Percentiles rank a stretch among this genome's conserved stretches.
These are phyloP conservation scores for Eucalyptus tenuipes DNA, from an alignment of 345 rosid genomes.

Conservation along the genomic window DNA sequence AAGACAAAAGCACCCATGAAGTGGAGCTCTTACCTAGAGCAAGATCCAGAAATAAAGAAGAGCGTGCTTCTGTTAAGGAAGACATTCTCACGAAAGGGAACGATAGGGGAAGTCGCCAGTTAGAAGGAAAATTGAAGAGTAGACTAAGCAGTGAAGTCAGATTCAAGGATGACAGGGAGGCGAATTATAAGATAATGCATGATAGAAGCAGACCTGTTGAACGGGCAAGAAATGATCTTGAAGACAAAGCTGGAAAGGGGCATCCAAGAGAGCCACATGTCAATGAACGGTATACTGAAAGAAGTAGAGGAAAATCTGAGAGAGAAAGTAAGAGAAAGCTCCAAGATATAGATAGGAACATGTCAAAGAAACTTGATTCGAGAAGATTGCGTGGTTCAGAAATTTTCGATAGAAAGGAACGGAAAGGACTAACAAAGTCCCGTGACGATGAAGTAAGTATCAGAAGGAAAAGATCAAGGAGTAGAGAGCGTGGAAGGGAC, in stretches of 20 bases:
- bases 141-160: constrained; percentile 13
- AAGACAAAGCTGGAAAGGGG: constrained; percentile 27
- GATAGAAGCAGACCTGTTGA: constrained; percentile 19
- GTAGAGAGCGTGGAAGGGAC: constrained; percentile 41
- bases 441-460: constrained; percentile 24
- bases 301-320: constrained; percentile 27
- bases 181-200: constrained; percentile 3
- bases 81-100: background rate
- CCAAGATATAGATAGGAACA: constrained; percentile 20
- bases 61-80: constrained; percentile 5
- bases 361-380: constrained; percentile 28
- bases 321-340: constrained; percentile 36
- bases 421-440: constrained; percentile 40
- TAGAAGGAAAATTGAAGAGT: constrained; percentile 28
- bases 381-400: constrained; percentile 28
- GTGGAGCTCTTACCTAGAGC: background rate
- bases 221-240: constrained; percentile 8
- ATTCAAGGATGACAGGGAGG: constrained; percentile 1
- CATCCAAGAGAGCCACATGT: constrained; percentile 30
- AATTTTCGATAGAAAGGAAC: constrained; percentile 31
- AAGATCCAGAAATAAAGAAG: background rate
- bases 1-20: background rate
- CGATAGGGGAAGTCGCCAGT: constrained; percentile 6
- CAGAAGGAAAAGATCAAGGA: constrained; percentile 65
- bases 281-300: constrained; percentile 20